phyloP scores from a whole-genome alignment of 345 rosid genomes.

The Brassica juncea region DNA sequence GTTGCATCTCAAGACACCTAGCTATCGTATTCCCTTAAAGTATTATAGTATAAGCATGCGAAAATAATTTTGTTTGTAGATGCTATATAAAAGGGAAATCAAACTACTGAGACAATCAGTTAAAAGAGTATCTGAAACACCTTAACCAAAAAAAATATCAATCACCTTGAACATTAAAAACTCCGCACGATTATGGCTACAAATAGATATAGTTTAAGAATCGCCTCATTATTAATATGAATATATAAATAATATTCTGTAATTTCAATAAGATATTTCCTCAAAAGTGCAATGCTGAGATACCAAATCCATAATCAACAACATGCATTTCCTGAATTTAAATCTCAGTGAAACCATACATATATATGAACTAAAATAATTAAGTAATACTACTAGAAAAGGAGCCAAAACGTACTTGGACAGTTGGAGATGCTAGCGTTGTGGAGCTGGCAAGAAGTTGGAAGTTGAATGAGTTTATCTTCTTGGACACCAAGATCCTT shows the following conservation, averaged over 20 bases:
- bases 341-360: background rate
- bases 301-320: background rate
- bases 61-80: background rate
- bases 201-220: background rate
- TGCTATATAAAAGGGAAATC: too few relatives aligned
- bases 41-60: background rate
- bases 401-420: slow-evolving; percentile 52
- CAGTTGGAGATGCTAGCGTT: slow-evolving; percentile 66
- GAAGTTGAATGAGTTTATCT: slow-evolving; percentile 70
- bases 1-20: slow-evolving; percentile 18
- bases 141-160: background rate
- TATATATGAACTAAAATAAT: background rate
- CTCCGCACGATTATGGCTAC: background rate
- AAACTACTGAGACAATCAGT: too few relatives aligned
- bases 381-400: background rate
- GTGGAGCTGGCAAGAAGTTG: slow-evolving; percentile 68
- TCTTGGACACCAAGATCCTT: slow-evolving; percentile 73
- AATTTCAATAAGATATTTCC: background rate
- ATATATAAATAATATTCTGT: background rate
- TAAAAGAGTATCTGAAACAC: too few relatives aligned
- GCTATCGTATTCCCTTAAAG: background rate
- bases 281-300: background rate
- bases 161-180: slow-evolving; percentile 5
- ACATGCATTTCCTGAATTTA: background rate
- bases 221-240: background rate